Evolutionary conservation across 140 eudicot species (phyloP).

Genomic region (Eryngium alpinum): DNA sequence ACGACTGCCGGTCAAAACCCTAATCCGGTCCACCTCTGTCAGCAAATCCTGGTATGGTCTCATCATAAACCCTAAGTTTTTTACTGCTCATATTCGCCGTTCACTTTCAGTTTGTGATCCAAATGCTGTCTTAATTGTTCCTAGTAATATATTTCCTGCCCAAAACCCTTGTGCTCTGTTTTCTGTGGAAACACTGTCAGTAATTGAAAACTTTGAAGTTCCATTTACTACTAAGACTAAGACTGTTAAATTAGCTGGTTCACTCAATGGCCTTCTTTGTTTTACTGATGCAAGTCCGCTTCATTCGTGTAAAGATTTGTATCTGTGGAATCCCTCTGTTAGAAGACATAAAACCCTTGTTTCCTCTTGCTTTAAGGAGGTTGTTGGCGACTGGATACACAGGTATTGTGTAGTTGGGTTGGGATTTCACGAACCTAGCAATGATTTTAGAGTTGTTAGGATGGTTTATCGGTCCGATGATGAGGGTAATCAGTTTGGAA

Average conservation of each 20-base stretch:
- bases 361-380: background rate
- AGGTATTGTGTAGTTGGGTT: background rate
- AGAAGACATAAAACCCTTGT: background rate
- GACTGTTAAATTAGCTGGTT: background rate
- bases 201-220: background rate
- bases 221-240: background rate
- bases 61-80: background rate
- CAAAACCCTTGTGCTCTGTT: background rate
- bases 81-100: background rate
- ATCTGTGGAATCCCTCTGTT: constrained; percentile 17
- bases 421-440: constrained; percentile 8
- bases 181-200: background rate
- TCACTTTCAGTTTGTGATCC: background rate
- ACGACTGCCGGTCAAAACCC: constrained; percentile 17
- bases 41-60: constrained; percentile 15
- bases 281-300: background rate
- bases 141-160: background rate
- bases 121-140: background rate
- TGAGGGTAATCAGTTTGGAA: background rate
- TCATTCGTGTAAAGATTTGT: background rate
- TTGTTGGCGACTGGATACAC: too few species aligned
- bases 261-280: background rate
- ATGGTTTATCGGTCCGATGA: background rate
- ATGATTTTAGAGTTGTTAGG: constrained; percentile 6
- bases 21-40: constrained; percentile 1